A percentile compares a stretch with the other conserved stretches of the same genome.
Conservation (phyloP, 169 alveolate genomes). For the Plasmodium blacklocki region DNA sequence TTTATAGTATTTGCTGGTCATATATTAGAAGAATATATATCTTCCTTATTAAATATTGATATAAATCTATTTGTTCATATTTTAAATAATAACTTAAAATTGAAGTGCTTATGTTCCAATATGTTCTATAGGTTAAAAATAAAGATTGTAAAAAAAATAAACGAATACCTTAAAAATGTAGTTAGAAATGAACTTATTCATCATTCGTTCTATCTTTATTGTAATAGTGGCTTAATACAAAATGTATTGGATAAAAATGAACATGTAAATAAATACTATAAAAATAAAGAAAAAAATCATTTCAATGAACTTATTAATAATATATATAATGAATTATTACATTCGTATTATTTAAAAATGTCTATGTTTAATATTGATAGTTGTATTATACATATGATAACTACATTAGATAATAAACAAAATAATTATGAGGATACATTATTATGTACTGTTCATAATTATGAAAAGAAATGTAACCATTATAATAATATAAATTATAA, state of each 20-base stretch:
- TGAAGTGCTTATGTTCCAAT: slow-evolving; percentile 49
- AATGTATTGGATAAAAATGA: slow-evolving; percentile 14
- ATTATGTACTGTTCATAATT: slow-evolving; percentile 14
- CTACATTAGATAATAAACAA: slow-evolving; percentile 4
- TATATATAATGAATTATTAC: slow-evolving; percentile 47
- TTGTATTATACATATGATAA: slow-evolving; percentile 28
- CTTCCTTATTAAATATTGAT: slow-evolving; percentile 56
- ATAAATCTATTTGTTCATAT: slow-evolving; percentile 14
- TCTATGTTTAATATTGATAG: slow-evolving; percentile 32
- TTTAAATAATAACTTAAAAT: slow-evolving; percentile 36
- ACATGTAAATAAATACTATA: neutral
- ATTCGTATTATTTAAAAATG: slow-evolving; percentile 56
- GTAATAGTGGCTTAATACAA: slow-evolving; percentile 32
- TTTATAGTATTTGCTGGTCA: slow-evolving; percentile 74
- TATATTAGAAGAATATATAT: slow-evolving; percentile 65
- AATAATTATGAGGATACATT: slow-evolving; percentile 11
- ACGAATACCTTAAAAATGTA: slow-evolving; percentile 12
- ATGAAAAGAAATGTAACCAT: neutral
- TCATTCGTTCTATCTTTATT: slow-evolving; percentile 32
- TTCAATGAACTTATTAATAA: slow-evolving; percentile 39
- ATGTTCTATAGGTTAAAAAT: slow-evolving; percentile 61
- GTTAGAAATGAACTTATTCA: neutral
- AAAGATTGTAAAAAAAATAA: slow-evolving; percentile 42
- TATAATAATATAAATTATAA: neutral
- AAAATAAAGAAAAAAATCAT: slow-evolving; percentile 3